phyloP scores from a whole-genome alignment of 495 filamentous ascomycete genomes.

The Filosporella fistucella region DNA sequence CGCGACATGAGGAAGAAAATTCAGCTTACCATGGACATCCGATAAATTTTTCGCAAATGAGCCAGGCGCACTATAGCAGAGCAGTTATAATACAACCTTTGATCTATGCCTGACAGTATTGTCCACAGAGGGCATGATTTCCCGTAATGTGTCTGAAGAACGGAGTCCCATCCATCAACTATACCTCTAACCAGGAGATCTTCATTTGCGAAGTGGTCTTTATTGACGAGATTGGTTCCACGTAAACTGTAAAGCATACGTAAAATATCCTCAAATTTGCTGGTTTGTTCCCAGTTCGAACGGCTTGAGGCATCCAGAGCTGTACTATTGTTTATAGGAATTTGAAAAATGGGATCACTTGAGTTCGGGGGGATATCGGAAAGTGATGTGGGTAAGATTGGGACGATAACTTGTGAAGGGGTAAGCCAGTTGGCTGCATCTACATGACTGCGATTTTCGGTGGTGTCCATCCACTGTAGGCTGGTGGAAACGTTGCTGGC shows the following conservation, averaged over 20 bases:
- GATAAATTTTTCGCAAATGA: constrained; percentile 5
- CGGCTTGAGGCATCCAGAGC: neutral
- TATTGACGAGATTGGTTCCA: neutral
- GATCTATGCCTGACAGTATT: constrained; percentile 4
- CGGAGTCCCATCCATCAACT: constrained; percentile 2
- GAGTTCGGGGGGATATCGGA: neutral
- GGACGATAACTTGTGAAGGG: neutral
- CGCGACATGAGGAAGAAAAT: constrained; percentile 1
- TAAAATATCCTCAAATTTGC: constrained; percentile 1
- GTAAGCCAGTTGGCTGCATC: constrained; percentile 1
- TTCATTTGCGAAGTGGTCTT: constrained; percentile 1
- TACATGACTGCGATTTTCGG: constrained; percentile 5
- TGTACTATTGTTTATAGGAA: neutral
- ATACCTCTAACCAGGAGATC: constrained; percentile 1
- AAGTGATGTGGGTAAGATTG: constrained; percentile 3
- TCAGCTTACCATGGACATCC: constrained; percentile 1
- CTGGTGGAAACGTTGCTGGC: neutral
- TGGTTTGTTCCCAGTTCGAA: constrained; percentile 2
- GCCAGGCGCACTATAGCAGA: constrained; percentile 3
- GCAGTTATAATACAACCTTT: constrained; percentile 2
- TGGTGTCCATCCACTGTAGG: neutral
- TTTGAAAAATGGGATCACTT: constrained; percentile 1
- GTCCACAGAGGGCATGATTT: constrained; percentile 4
- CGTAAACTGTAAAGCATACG: constrained; percentile 3
- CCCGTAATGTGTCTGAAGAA: constrained; percentile 1